These are phyloP conservation scores for Skeletonema marinoi DNA, from an alignment of 108 stramenopile species.

Conservation along the genomic window DNA sequence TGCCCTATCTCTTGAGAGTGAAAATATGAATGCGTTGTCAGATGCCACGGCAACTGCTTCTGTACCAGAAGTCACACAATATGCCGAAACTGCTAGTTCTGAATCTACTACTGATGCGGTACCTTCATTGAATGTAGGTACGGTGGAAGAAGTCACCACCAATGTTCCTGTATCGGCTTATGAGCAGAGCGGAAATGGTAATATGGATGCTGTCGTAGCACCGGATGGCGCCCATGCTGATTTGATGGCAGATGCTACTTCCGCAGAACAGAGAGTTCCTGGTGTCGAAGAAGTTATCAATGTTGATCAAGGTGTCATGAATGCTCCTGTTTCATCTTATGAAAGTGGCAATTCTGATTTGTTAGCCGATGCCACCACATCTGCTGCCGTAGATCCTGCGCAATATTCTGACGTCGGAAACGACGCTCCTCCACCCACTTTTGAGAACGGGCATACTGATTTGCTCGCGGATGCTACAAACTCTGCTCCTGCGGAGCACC, in stretches of 20 bases:
- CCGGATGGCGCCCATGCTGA: too few relatives aligned
- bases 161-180: too few relatives aligned
- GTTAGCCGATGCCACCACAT: background rate
- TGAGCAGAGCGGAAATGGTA: too few relatives aligned
- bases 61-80: background rate
- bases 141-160: too few relatives aligned
- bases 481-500: too few relatives aligned
- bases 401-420: too few relatives aligned
- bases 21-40: background rate
- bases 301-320: background rate
- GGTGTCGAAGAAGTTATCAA: background rate
- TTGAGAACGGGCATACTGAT: background rate
- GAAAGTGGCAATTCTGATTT: background rate
- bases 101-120: too few relatives aligned
- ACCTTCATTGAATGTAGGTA: too few relatives aligned
- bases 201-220: background rate
- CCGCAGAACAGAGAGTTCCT: background rate
- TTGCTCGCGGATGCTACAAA: background rate
- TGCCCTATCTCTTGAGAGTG: background rate
- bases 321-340: background rate
- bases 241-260: too few relatives aligned
- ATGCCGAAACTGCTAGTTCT: background rate
- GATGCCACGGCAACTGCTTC: background rate
- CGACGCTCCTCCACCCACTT: background rate
- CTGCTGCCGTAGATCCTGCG: too few relatives aligned